These are phyloP conservation scores for Didymella arachidicola DNA, from an alignment of 2,329 filamentous ascomycete species.

Conservation along the genomic window DNA sequence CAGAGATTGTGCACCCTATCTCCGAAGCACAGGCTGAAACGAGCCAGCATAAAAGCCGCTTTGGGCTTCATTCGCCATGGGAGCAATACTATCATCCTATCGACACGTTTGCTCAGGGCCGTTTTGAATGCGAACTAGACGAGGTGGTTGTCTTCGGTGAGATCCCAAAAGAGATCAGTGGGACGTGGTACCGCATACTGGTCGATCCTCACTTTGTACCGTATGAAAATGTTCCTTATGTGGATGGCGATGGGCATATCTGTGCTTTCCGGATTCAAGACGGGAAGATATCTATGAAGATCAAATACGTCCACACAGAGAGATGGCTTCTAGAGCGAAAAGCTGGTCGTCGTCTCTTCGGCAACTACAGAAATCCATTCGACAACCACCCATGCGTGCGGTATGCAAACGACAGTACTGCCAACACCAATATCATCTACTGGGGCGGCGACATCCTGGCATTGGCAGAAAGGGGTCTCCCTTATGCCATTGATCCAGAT, in stretches of 20 bases:
- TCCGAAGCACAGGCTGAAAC: too few relatives aligned
- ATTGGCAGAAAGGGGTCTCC: constrained; percentile 27
- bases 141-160: constrained; percentile 21
- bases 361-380: background rate
- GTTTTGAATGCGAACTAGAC: constrained; percentile 26
- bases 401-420: constrained; percentile 11
- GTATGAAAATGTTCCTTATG: background rate
- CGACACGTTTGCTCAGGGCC: too few relatives aligned
- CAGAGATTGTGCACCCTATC: too few relatives aligned
- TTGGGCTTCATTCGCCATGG: too few relatives aligned
- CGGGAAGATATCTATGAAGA: constrained; percentile 46
- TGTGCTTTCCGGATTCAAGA: constrained; percentile 49
- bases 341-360: constrained; percentile 41
- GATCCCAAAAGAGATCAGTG: constrained; percentile 26
- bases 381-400: background rate
- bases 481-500: constrained; percentile 25
- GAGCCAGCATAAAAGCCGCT: too few relatives aligned
- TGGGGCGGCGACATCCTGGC: constrained; percentile 23
- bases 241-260: constrained; percentile 54
- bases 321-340: constrained; percentile 51
- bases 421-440: constrained; percentile 31
- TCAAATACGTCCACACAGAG: constrained; percentile 53
- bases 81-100: too few relatives aligned
- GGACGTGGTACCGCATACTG: constrained; percentile 35
- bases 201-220: constrained; percentile 24